These are phyloP conservation scores for Colletotrichum theobromicola DNA, from an alignment of 2,329 filamentous ascomycete species.

Conservation along the genomic window DNA sequence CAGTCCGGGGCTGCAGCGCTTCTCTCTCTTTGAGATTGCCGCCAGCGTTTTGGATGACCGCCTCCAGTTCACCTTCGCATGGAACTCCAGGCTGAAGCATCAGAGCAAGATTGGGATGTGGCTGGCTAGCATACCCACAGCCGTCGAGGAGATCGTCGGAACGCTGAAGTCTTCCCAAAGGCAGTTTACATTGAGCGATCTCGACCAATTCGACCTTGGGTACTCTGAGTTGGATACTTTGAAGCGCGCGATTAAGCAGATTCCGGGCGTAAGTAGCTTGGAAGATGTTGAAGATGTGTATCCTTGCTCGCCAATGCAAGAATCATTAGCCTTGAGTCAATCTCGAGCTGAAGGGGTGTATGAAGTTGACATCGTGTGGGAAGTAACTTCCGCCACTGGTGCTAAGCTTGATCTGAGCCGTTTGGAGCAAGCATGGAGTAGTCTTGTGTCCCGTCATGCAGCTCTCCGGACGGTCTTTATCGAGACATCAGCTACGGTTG, in stretches of 20 bases:
- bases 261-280: background rate
- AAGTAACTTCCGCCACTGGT: conserved; percentile 11
- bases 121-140: background rate
- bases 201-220: background rate
- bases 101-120: background rate
- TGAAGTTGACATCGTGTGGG: conserved; percentile 25
- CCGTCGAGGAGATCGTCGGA: background rate
- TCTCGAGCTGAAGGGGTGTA: conserved; percentile 27
- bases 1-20: background rate
- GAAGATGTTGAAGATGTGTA: conserved; percentile 37
- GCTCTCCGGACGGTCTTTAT: conserved; percentile 37
- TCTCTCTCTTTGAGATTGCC: background rate
- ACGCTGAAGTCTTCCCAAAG: background rate
- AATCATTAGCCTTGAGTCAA: conserved; percentile 41
- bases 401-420: conserved; percentile 18
- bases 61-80: background rate
- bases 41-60: background rate
- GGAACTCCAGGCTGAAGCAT: background rate
- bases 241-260: background rate
- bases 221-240: background rate
- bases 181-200: background rate
- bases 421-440: conserved; percentile 26
- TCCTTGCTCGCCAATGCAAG: conserved; percentile 42
- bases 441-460: conserved; percentile 32
- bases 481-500: conserved; percentile 27